Base-by-base conservation (phyloP, 306 rosid genomes). In the Pyrus betulifolia region DNA sequence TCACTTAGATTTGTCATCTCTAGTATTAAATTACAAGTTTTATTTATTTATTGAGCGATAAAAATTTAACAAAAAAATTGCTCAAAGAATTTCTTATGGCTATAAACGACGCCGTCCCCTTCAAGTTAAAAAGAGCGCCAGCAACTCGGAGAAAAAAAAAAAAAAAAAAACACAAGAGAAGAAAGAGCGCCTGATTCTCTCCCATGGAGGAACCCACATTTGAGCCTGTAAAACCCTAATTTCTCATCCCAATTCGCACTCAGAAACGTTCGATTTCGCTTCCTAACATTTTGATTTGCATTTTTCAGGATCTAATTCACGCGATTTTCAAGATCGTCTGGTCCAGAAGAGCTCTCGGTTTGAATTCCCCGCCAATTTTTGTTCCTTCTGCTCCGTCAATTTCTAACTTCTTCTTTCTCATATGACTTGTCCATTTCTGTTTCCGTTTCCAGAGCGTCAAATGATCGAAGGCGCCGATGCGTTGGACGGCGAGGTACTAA, bases 281-380 rank as follows among this genome's bases (percentile, higher is more conserved):
- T 66, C 27, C 57, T 15, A 45, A 44, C 60, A 35, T 67, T 82
- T 60, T 28, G 61, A 6, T 5, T 55, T 8, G 11, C 17, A 4
- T 23, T 44, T 35, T 8, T 44, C 49, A 95, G 98, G 94, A 85
- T 79, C 80, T 92, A 67, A 86, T 95, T 61, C 49, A 82, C 76
- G 86, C 88, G 73, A 83, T 95, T 83, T 83, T 95, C 90, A 94
- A 90, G 95, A 89, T 80, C 77, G 82, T 90, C 45, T 95, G 92
- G 96, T 81, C 80, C 78, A 76, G 80, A 80, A 86, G 87, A 86
- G 87, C 90, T 49, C 82, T 86, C 35, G 96, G 98, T 94, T 61
- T 14, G 72, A 40, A 28, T 28, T 60, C 67, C 52, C 17, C 45
- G 21, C 69, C 44, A 49, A 42, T 60, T 45, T 63, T 59, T 46